These are phyloP conservation scores for Leccinum variabile DNA, from an alignment of 1,284 basidiomycete species.

Conservation along the genomic window DNA sequence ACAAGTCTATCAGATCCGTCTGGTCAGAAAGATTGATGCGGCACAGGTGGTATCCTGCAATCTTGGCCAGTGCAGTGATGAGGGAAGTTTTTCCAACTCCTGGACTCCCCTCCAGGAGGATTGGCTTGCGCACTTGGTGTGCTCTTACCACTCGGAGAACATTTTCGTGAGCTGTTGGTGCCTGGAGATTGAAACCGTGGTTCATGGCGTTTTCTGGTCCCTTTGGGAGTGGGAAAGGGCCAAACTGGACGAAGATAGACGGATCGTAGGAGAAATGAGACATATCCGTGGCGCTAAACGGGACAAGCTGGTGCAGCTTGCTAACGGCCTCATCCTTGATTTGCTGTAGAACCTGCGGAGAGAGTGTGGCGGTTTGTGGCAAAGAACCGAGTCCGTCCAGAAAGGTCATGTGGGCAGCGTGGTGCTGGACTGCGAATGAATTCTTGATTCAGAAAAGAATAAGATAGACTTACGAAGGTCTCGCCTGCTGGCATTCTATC, in stretches of 20 bases:
- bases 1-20: conserved; percentile 95
- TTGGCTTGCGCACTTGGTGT: conserved; percentile 88
- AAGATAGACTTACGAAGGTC: conserved; percentile 66
- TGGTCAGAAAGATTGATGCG: conserved; percentile 99
- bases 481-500: conserved; percentile 47
- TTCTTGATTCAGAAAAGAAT: neutral
- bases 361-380: conserved; percentile 63
- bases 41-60: conserved; percentile 78
- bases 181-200: conserved; percentile 79
- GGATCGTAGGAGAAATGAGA: conserved; percentile 39
- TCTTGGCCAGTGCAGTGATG: conserved; percentile 82
- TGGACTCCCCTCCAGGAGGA: conserved; percentile 95
- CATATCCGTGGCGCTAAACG: conserved; percentile 36
- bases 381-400: conserved; percentile 82
- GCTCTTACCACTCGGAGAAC: conserved; percentile 89
- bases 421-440: conserved; percentile 54
- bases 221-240: conserved; percentile 72
- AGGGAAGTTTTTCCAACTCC: conserved; percentile 99
- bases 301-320: conserved; percentile 54
- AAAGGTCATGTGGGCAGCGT: conserved; percentile 85
- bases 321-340: conserved; percentile 51
- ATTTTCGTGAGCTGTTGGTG: conserved; percentile 89
- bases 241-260: conserved; percentile 56
- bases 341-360: conserved; percentile 46
- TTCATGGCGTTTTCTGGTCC: conserved; percentile 46